Evolutionary conservation across 306 rosid species (phyloP), one percentile per base, ranked within the genome.

Genomic region (Nissolia schottii): DNA sequence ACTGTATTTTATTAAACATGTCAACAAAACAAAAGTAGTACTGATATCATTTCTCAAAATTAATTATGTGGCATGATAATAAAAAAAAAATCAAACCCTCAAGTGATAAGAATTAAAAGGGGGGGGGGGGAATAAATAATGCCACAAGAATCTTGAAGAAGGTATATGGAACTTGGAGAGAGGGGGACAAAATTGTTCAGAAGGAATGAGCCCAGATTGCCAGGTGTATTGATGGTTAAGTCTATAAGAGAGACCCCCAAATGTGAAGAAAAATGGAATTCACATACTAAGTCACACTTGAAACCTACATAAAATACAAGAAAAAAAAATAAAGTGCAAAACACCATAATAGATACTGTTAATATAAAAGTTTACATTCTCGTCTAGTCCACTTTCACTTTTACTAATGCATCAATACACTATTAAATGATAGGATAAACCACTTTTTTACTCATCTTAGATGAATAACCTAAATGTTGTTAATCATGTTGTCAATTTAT

Each of bases 171-270:
- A 74, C 38, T 24, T 54, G 56, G 19, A 22, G 15, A 41, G 70
- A 23, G 48, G 71, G 64, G 77, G 84, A 78, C 75, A 75, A 74
- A 29, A 15, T 59, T 63, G 55, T 35, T 9, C 22, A 32, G 71
- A 51, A 14, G 43, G 67, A 32, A 61, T 65, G 68, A 55, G 68
- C 77, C 71, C 46, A 66, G 56, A 61, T 74, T 67, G 74, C 43
- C 83, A 54, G 59, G 73, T 65, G 56, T 78, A 59, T n/a, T 63
- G 49, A 54, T 20, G 22, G 66, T 35, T 23, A 19, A 66, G 71
- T 48, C 63, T 18, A 50, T 40, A 18, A 46, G 8, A 46, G 31
- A 54, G 20, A 19, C 35, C 61, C 37, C 66, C 48, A 55, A 19
- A 34, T 61, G 27, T 61, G 49, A 61, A 62, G 38, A 22, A 16